Conservation (phyloP, 2,329 filamentous ascomycete species). For the Bimuria novae-zelandiae region DNA sequence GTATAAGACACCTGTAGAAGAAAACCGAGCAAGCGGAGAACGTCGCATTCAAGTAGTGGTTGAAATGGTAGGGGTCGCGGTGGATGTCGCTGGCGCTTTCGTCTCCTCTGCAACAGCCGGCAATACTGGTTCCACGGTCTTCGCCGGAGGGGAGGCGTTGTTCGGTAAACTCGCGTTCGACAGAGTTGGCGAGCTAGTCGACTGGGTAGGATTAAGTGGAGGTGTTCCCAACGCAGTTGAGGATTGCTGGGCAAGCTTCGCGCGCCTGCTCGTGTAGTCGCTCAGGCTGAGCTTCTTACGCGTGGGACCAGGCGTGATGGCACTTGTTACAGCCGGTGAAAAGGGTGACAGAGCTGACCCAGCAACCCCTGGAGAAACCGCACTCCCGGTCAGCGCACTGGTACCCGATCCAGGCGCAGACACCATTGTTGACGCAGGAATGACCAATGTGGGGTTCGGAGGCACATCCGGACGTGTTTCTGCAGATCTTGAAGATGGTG, state of each 20-base stretch:
- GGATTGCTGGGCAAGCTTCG: conserved; percentile 41
- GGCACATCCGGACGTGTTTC: conserved; percentile 39
- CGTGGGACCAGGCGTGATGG: conserved; percentile 48
- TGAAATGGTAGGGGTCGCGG: conserved; percentile 17
- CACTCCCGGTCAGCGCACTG: conserved; percentile 21
- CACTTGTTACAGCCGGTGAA: conserved; percentile 48
- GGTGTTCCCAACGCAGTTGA: conserved; percentile 29
- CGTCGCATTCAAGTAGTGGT: conserved; percentile 30
- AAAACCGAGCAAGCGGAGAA: conserved; percentile 17
- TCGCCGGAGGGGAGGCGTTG: conserved; percentile 33
- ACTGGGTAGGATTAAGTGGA: conserved; percentile 28
- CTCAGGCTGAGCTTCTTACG: conserved; percentile 58
- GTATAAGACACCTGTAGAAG: conserved; percentile 9
- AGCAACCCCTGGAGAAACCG: conserved; percentile 31
- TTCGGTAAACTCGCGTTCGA: conserved; percentile 37
- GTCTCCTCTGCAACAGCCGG: conserved; percentile 34
- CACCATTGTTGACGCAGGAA: conserved; percentile 19
- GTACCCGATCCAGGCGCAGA: conserved; percentile 30
- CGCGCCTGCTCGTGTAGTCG: conserved; percentile 54
- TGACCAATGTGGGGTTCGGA: conserved; percentile 28
- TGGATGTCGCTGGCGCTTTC: conserved; percentile 19
- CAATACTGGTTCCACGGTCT: conserved; percentile 30
- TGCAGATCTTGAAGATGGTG: conserved; percentile 19
- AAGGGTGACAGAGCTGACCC: conserved; percentile 33
- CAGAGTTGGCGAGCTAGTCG: conserved; percentile 39